phyloP scores from a whole-genome alignment of 2,329 filamentous ascomycete genomes.

The Aureobasidium sp. region DNA sequence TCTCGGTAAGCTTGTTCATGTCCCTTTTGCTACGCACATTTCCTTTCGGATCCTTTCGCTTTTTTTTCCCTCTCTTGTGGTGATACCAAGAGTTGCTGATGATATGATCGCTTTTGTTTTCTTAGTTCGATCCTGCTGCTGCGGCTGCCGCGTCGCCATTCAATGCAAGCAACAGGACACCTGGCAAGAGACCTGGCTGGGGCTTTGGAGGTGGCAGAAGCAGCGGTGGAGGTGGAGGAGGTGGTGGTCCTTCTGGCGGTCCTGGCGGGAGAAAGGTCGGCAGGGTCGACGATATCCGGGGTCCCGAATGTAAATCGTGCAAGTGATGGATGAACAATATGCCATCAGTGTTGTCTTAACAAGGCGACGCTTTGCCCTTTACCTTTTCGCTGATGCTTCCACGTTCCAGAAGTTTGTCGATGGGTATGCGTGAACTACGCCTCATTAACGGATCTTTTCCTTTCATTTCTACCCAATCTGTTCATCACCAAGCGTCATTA shows the following conservation, averaged over 20 bases:
- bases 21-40: not conserved
- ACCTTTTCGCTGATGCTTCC: too few species aligned
- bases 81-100: not conserved
- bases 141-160: constrained; percentile 41
- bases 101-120: not conserved
- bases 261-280: constrained; percentile 47
- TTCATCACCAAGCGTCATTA: too few species aligned
- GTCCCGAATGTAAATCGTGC: constrained; percentile 17
- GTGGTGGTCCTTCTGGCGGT: constrained; percentile 31
- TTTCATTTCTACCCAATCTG: too few species aligned
- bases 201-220: constrained; percentile 21
- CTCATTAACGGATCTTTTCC: too few species aligned
- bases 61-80: constrained; percentile 18
- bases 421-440: too few species aligned
- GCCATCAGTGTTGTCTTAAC: too few species aligned
- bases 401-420: too few species aligned
- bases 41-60: not conserved
- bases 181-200: constrained; percentile 8
- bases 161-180: constrained; percentile 32
- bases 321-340: too few species aligned
- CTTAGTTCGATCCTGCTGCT: constrained; percentile 39
- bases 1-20: constrained; percentile 35
- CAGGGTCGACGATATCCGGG: constrained; percentile 35
- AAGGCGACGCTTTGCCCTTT: too few species aligned
- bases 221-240: constrained; percentile 27